Base-by-base conservation (phyloP, 495 filamentous ascomycete species). In the Lophiostoma macrostomum region DNA sequence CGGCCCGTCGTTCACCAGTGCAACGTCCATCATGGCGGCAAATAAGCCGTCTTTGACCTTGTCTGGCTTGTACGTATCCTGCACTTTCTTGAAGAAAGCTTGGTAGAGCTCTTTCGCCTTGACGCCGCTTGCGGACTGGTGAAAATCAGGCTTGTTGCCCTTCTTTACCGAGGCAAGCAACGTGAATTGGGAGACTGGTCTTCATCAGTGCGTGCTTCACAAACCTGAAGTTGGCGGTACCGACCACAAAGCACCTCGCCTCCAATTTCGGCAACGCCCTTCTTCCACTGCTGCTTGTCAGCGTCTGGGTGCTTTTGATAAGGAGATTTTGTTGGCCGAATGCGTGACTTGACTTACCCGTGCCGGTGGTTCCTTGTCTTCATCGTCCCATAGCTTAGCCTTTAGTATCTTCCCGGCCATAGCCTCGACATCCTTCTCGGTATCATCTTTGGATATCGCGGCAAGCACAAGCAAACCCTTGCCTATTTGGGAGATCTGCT, bases 11-110 rank as follows among this genome's bases (percentile, higher is more conserved):
- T 97, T 97, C 29, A 95, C 83, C 20, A 96, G 66, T 53, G 87
- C 86, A 51, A 96, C 93, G 62, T 96, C 86, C 93, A 97, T 99
- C 90, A 96, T 96, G 44, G 94, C 93, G 62, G 95, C 91, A 67
- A 97, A 99, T 29, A 95, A 82, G 12, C 94, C 94, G 65, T 97
- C 85, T 64, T 94, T 90, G 53, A 99, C 90, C 57, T 79, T 85
- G 13, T 90, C 88, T 6, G 80, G 67, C 4, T 72, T 67, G 66
- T 97, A 94, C 3, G 80, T 70, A 58, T 85, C 77, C 53, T 86
- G 76, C 20, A 96, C 81, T 55, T 85, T 85, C n/a, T 73, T 66
- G 51, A 88, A 79, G 72, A 99, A 95, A 51, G 80, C 73, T 32
- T 88, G 77, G 70, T 99, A 99, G 18, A 97, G 75, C 28, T 73